These are phyloP conservation scores for Prunus persica DNA, from an alignment of 306 rosid genomes.

Conservation along the genomic window Prunus_persica_NCBIv2 NC_034009.1:27342501-27343000, in stretches of 20 bases:
- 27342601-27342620: not conserved
- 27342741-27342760: not conserved
- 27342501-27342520: too few species aligned
- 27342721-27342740: not conserved
- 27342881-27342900: too few species aligned
- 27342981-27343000: too few species aligned
- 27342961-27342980: too few species aligned
- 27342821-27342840: too few species aligned
- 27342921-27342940: not conserved
- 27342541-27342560: not conserved
- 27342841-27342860: too few species aligned
- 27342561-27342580: not conserved
- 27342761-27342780: not conserved
- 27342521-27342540: too few species aligned
- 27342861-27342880: too few species aligned
- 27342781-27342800: too few species aligned
- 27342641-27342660: not conserved
- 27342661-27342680: not conserved
- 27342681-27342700: not conserved
- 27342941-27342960: not conserved
- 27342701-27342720: not conserved
- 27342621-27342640: not conserved
- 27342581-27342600: not conserved
- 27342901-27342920: not conserved
- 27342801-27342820: too few species aligned